Base-by-base conservation (phyloP, 495 filamentous ascomycete genomes). In the Penicillium malachiteum region DNA sequence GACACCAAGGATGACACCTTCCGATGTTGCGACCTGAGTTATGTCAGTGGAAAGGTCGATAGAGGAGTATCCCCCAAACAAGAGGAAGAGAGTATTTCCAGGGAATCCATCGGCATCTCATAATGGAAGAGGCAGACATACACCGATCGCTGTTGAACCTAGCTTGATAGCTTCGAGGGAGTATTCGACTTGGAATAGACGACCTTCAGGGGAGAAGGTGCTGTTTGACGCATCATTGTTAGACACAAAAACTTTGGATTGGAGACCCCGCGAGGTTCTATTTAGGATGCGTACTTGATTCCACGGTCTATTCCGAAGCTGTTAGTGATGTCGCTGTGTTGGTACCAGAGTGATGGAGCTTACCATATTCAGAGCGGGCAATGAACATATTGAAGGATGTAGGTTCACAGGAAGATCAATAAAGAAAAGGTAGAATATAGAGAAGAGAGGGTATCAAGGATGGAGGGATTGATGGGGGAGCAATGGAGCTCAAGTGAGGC, bases 161-260 rank as follows among this genome's bases (percentile, higher is more conserved):
- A 97, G 91, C 77, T 98, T 98, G 84, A 98, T 98, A 73, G 94
- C 94, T 84, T 98, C 94, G 59, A 98, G 89, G 54, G 95, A 97
- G 84, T 98, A 98, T 88, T 98, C 94, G 78, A 98, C 94, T 82
- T 98, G 94, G 85, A 98, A 98, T 73, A 98, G 88, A 78, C 94
- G 94, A 65, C 94, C 94, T 83, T 98, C 94, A 46, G 94, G 94
- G 62, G 94, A 98, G 88, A 98, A 98, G 83, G 94, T 98, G 83
- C 92, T 97, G 71, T 49, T 31, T 21, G 38, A n/a, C n/a, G 44
- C 7, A 30, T 31, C 41, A 67, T 57, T 37, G 63, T 77, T 59
- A 77, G 71, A 63, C 13, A 18, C n/a, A 17, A n/a, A 8, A 6
- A 18, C 11, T 52, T 57, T 30, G 10, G 35, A 55, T 46, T 6